phyloP scores from a whole-genome alignment of 1,284 basidiomycete genomes.

The Apiotrichum akiyoshidainum region DNA sequence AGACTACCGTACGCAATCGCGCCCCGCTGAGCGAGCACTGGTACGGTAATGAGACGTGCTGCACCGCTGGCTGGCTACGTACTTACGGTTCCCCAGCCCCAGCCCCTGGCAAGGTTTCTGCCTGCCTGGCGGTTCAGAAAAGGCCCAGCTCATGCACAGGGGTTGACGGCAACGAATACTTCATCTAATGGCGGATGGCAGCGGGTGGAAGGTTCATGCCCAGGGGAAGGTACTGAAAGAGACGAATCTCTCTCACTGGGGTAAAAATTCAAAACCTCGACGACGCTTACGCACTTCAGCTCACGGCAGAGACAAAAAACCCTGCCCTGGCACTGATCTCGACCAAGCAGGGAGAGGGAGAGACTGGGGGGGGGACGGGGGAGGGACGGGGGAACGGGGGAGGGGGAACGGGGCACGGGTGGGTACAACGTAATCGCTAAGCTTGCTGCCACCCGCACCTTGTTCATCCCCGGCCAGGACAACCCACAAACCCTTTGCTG shows the following conservation, averaged over 20 bases:
- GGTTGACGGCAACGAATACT: no score
- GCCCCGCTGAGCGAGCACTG: no score
- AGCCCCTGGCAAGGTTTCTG: no score
- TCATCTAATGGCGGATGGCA: neutral
- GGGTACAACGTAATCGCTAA: constrained; percentile 2
- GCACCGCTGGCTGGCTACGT: no score
- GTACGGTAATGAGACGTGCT: no score
- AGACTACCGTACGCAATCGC: no score
- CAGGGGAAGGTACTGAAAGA: neutral
- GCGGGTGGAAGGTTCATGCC: neutral
- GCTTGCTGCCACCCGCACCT: neutral
- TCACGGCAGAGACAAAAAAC: neutral
- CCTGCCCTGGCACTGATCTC: constrained; percentile 3
- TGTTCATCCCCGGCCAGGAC: neutral
- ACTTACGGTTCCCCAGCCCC: no score
- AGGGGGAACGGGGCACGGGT: no score
- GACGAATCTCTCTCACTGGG: neutral
- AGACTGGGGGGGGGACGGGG: no score
- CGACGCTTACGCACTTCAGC: constrained; percentile 4
- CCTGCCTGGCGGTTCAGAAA: no score
- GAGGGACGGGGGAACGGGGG: no score
- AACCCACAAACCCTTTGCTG: no score
- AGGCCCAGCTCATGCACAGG: neutral
- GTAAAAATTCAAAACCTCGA: neutral
- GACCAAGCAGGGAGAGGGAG: neutral